A percentile compares a stretch with the other conserved stretches of the same genome.
phyloP scores from a whole-genome alignment of 768 basidiomycete species.

The Rubroboletus pulcherrimus region DNA sequence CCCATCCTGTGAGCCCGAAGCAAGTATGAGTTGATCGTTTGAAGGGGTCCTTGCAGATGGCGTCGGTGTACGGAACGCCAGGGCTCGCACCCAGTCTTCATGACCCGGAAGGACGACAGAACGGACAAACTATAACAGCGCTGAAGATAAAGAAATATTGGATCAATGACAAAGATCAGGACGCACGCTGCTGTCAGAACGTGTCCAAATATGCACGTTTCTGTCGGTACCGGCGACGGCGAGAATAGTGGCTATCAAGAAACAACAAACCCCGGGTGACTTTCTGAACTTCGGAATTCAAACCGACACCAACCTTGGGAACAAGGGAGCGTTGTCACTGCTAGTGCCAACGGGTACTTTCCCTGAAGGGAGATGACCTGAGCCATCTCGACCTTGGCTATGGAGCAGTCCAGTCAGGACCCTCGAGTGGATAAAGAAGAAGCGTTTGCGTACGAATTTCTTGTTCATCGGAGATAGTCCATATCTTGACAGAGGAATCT shows the following conservation, averaged over 20 bases:
- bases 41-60: conserved; percentile 12
- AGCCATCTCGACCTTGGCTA: conserved; percentile 39
- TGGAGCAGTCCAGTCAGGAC: background rate
- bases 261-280: background rate
- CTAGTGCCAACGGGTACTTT: conserved; percentile 72
- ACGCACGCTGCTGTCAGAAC: conserved; percentile 54
- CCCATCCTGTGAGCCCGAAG: conserved; percentile 93
- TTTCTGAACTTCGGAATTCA: background rate
- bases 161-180: conserved; percentile 2
- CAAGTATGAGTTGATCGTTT: conserved; percentile 59
- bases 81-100: conserved; percentile 90
- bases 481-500: conserved; percentile 75
- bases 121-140: conserved; percentile 47
- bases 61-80: conserved; percentile 55
- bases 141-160: background rate
- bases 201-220: conserved; percentile 73
- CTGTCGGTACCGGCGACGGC: conserved; percentile 82
- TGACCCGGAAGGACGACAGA: conserved; percentile 72
- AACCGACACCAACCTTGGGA: conserved; percentile 51
- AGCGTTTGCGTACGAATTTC: conserved; percentile 27
- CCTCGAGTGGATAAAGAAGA: background rate
- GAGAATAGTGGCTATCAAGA: conserved; percentile 54
- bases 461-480: conserved; percentile 41
- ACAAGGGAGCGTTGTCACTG: conserved; percentile 59
- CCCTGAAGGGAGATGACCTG: conserved; percentile 66